A percentile compares a stretch with the other conserved stretches of the same genome.
phyloP scores from a whole-genome alignment of 345 rosid species.

The Hibiscus mutabilis region DNA sequence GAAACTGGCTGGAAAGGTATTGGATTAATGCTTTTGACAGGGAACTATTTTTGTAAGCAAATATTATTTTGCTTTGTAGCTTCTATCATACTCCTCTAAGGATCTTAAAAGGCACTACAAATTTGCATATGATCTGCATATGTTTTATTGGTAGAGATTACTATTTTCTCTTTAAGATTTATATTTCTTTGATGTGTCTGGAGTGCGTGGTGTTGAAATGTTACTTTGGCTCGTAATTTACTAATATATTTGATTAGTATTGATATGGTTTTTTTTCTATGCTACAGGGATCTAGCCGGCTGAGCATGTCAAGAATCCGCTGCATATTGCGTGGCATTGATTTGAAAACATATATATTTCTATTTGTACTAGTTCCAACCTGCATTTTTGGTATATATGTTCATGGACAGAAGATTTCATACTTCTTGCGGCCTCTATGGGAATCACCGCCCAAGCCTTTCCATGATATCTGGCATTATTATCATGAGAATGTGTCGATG shows the following conservation, averaged over 20 bases:
- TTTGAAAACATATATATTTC: conserved; percentile 58
- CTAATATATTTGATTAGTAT: conserved; percentile 6
- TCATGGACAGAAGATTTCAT: conserved; percentile 44
- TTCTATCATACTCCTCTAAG: conserved; percentile 1
- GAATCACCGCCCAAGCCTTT: conserved; percentile 39
- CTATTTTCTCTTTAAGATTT: not conserved
- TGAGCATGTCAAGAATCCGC: conserved; percentile 84
- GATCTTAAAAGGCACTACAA: not conserved
- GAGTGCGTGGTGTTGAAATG: not conserved
- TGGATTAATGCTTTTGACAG: conserved; percentile 2
- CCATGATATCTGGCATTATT: conserved; percentile 32
- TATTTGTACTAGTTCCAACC: conserved; percentile 63
- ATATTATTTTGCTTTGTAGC: conserved; percentile 1
- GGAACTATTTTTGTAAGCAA: not conserved
- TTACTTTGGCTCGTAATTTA: not conserved
- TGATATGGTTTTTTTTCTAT: conserved; percentile 1
- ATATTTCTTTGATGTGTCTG: not conserved
- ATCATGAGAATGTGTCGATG: conserved; percentile 40
- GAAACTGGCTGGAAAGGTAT: conserved; percentile 4
- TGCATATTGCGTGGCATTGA: conserved; percentile 90
- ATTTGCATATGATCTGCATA: not conserved
- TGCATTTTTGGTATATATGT: conserved; percentile 43
- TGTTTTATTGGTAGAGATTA: not conserved
- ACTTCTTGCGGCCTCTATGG: conserved; percentile 41
- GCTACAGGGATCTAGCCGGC: conserved; percentile 69